Conservation (phyloP, 495 filamentous ascomycete species). For the Aspergillus kassunensis region DNA sequence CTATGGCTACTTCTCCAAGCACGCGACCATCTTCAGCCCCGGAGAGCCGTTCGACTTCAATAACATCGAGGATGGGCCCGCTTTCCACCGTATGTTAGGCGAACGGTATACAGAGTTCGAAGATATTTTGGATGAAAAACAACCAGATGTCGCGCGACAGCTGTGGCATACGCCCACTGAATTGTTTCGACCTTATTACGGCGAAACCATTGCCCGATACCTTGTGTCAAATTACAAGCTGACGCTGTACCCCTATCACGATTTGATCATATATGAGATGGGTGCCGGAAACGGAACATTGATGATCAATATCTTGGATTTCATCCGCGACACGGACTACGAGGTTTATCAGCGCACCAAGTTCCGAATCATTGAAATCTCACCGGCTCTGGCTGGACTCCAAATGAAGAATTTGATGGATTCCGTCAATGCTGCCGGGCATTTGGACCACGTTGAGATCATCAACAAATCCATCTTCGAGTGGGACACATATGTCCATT, state of each 20-base stretch:
- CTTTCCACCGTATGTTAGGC: slow-evolving; percentile 73
- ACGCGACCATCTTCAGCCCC: slow-evolving; percentile 91
- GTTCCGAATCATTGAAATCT: slow-evolving; percentile 95
- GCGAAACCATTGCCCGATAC: slow-evolving; percentile 92
- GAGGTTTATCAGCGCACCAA: slow-evolving; percentile 92
- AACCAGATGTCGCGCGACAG: slow-evolving; percentile 74
- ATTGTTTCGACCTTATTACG: slow-evolving; percentile 94
- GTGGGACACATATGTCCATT: slow-evolving; percentile 79
- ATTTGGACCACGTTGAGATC: slow-evolving; percentile 83
- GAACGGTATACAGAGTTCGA: slow-evolving; percentile 85
- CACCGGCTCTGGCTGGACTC: slow-evolving; percentile 67
- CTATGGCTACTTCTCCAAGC: slow-evolving; percentile 98
- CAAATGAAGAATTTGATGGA: slow-evolving; percentile 67
- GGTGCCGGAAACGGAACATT: slow-evolving; percentile 95
- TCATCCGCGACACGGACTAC: slow-evolving; percentile 84
- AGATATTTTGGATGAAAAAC: slow-evolving; percentile 69
- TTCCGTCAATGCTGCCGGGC: slow-evolving; percentile 63
- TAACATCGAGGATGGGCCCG: slow-evolving; percentile 69
- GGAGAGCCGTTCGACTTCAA: slow-evolving; percentile 93
- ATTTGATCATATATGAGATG: slow-evolving; percentile 98
- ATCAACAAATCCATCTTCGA: slow-evolving; percentile 93
- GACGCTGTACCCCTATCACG: slow-evolving; percentile 88
- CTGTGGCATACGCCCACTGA: slow-evolving; percentile 99
- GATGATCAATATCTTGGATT: slow-evolving; percentile 97
- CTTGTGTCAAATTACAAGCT: slow-evolving; percentile 94